Evolutionary conservation across 1,284 basidiomycete genomes (phyloP).

Genomic region (Coniferiporia sulphurascens): DNA sequence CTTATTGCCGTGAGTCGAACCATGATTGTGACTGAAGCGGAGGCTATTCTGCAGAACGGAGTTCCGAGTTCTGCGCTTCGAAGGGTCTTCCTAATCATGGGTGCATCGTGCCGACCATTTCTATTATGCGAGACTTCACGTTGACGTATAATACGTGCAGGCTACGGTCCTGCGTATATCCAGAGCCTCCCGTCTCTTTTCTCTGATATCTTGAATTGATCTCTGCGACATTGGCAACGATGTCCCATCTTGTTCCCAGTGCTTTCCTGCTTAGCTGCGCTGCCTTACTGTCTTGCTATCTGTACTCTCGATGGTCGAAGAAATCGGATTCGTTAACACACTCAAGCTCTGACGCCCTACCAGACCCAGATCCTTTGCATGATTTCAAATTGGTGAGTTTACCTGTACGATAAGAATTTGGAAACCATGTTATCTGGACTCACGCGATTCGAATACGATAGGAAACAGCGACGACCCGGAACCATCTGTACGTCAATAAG

Average conservation of each 20-base stretch:
- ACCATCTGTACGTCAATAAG: conserved; percentile 36
- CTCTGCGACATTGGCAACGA: not conserved
- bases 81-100: too few relatives aligned
- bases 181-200: too few relatives aligned
- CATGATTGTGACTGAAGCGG: too few relatives aligned
- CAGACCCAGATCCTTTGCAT: conserved; percentile 30
- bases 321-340: not conserved
- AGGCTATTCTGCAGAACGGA: too few relatives aligned
- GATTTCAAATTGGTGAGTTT: conserved; percentile 24
- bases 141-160: too few relatives aligned
- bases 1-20: too few relatives aligned
- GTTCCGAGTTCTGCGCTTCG: too few relatives aligned
- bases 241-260: not conserved
- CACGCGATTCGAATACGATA: not conserved
- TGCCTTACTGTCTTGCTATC: not conserved
- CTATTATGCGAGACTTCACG: too few relatives aligned
- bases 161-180: too few relatives aligned
- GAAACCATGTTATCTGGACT: conserved; percentile 24
- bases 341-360: conserved; percentile 11
- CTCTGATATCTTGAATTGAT: too few relatives aligned
- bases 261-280: conserved; percentile 2
- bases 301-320: not conserved
- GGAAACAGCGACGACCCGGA: conserved; percentile 29
- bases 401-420: not conserved
- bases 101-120: too few relatives aligned